Evolutionary conservation across 1,139 yeast species (phyloP).

Genomic region (Waltiozyma sp.): DNA sequence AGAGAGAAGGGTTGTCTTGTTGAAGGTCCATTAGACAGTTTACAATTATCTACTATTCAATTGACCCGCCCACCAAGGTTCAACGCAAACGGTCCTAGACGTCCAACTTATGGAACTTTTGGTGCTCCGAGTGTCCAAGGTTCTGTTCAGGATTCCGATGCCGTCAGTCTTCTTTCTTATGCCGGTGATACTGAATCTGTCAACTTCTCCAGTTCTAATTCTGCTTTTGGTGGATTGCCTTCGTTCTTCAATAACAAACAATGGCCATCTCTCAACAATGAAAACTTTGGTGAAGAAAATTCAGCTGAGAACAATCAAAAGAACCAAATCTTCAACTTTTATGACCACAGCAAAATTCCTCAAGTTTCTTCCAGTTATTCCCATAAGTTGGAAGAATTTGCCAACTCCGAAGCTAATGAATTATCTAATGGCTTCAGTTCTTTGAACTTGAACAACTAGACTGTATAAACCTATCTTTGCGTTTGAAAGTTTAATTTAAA

Average conservation of each 20-base stretch:
- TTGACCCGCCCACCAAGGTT: conserved; percentile 26
- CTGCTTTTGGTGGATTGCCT: conserved; percentile 17
- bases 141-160: conserved; percentile 29
- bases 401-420: not conserved
- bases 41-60: conserved; percentile 64
- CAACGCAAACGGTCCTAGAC: conserved; percentile 7
- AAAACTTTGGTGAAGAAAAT: conserved; percentile 9
- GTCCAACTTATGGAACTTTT: conserved; percentile 6
- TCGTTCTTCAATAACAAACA: conserved; percentile 22
- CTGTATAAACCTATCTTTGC: not conserved
- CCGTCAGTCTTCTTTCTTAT: conserved; percentile 39
- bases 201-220: conserved; percentile 7
- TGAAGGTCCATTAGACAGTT: conserved; percentile 80
- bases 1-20: conserved; percentile 82
- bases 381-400: conserved; percentile 19
- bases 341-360: conserved; percentile 1
- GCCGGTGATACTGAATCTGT: conserved; percentile 23
- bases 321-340: conserved; percentile 3
- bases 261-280: conserved; percentile 30
- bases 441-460: not conserved
- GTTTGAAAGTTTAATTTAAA: too few relatives aligned
- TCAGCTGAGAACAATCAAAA: conserved; percentile 13
- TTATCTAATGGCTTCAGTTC: not conserved
- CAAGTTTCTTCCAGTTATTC: conserved; percentile 33
- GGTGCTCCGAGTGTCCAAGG: conserved; percentile 14